Conservation (phyloP, 169 alveolate genomes). For the Cryptosporidium andersoni region DNA sequence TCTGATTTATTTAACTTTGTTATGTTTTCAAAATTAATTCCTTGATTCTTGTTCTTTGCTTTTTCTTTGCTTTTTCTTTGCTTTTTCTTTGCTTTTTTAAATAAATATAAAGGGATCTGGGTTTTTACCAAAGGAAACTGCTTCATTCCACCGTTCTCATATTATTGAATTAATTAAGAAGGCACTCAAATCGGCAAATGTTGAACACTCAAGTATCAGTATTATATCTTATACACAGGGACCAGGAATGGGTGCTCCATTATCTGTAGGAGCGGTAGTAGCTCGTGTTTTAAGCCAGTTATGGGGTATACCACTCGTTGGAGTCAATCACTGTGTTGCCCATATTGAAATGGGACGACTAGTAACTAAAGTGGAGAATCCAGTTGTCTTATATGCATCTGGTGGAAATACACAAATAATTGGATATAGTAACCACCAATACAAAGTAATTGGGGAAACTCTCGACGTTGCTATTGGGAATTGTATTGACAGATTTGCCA, state of each 20-base stretch:
- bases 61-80: too few species aligned
- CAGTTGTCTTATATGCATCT: constrained; percentile 95
- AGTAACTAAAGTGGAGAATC: constrained; percentile 91
- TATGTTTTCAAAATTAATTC: neutral
- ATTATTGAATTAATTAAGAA: constrained; percentile 85
- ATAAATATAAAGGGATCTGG: constrained; percentile 86
- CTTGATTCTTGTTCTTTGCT: neutral
- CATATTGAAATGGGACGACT: constrained; percentile 99
- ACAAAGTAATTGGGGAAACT: constrained; percentile 98
- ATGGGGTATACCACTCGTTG: constrained; percentile 93
- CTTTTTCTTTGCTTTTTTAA: neutral
- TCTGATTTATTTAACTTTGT: neutral
- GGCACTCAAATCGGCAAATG: constrained; percentile 89
- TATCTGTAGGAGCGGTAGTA: constrained; percentile 95
- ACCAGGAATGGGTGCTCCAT: constrained; percentile 99
- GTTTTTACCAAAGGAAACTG: constrained; percentile 96
- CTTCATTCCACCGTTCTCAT: constrained; percentile 93
- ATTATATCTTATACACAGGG: constrained; percentile 96
- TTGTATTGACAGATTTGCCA: constrained; percentile 96
- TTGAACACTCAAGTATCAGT: constrained; percentile 82
- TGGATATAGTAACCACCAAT: constrained; percentile 81
- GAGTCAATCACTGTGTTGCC: constrained; percentile 98
- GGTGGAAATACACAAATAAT: constrained; percentile 98
- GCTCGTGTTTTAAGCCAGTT: constrained; percentile 91
- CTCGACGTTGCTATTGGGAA: constrained; percentile 98